Percentiles rank a stretch among this genome's conserved stretches.
These are phyloP conservation scores for Diophrys appendiculata DNA, from an alignment of 73 alveolate genomes.

Conservation along the genomic window DNA sequence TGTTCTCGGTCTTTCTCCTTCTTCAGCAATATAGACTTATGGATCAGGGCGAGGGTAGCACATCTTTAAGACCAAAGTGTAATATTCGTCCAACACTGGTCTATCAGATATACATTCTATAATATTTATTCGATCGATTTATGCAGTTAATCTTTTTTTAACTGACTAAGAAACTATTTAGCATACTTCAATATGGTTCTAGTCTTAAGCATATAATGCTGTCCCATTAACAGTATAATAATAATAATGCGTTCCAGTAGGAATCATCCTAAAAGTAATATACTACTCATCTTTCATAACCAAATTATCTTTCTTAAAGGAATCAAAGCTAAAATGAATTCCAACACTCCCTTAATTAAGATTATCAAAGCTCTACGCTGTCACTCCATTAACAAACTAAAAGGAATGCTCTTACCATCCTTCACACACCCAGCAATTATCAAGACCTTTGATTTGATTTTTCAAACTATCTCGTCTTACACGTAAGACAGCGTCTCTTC, in stretches of 20 bases:
- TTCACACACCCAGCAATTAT: conserved; percentile 55
- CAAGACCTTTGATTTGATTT: not conserved
- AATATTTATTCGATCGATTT: conserved; percentile 15
- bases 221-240: conserved; percentile 26
- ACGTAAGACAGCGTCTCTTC: conserved; percentile 50
- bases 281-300: conserved; percentile 1
- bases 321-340: conserved; percentile 48
- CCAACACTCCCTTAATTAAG: no score
- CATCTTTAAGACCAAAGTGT: not conserved
- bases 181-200: not conserved
- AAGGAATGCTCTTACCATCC: conserved; percentile 33
- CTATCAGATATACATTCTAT: conserved; percentile 7
- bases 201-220: not conserved
- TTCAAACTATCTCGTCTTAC: conserved; percentile 29
- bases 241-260: conserved; percentile 28
- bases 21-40: not conserved
- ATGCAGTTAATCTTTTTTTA: not conserved
- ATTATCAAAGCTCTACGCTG: conserved; percentile 5
- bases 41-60: conserved; percentile 38
- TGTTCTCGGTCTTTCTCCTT: conserved; percentile 8
- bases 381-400: not conserved
- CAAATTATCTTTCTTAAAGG: conserved; percentile 40
- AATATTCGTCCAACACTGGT: conserved; percentile 8
- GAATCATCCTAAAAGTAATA: conserved; percentile 16
- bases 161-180: not conserved